Evolutionary conservation across 257 asterid species (phyloP), one percentile per base, ranked within the genome.

Genomic region (Fraxinus excelsior): DNA sequence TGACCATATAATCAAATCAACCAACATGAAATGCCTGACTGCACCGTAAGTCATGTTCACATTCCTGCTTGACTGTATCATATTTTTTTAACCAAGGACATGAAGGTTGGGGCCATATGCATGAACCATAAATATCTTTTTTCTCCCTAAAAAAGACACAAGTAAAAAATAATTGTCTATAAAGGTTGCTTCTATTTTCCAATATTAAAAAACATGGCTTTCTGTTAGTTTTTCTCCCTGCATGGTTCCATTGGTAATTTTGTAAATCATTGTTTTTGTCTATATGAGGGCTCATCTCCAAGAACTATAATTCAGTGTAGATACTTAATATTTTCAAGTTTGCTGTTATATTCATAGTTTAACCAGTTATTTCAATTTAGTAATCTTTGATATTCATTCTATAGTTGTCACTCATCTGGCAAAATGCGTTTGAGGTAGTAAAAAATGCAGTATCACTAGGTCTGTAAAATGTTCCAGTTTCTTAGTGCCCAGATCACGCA

Each of bases 11-110:
- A 90, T 96, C 78, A 91, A 84, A 79, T 91, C 99, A 13, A 96
- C 99, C 85, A 96, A 96, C 87, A 91, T 96, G 99, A 93, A 87
- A 81, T 96, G 99, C 89, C 88, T 96, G 80, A 93, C 99, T 40
- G 94, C 94, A 4, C 84, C 16, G 99, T 96, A 84, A 90, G 99
- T 85, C 75, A 42, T 71, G 62, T 67, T 51, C 29, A 42, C 58
- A 65, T 68, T 76, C 70, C 67, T 42, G 3, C 26, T 31, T 76
- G 14, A 65, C 44, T 60, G 40, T 51, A 23, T 25, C 40, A 46
- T 7, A n/a, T 23, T 75, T 49, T 62, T 26, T 4, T 60, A 49
- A 37, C 65, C 67, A 37, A 60, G 37, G 28, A 60, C 32, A 60
- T 60, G 34, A 10, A 9, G 32, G 67, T 67, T 74, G 34, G 16